Percentiles rank a stretch among this genome's conserved stretches.
phyloP scores from a whole-genome alignment of 306 rosid genomes.

The Trifolium repens region DNA sequence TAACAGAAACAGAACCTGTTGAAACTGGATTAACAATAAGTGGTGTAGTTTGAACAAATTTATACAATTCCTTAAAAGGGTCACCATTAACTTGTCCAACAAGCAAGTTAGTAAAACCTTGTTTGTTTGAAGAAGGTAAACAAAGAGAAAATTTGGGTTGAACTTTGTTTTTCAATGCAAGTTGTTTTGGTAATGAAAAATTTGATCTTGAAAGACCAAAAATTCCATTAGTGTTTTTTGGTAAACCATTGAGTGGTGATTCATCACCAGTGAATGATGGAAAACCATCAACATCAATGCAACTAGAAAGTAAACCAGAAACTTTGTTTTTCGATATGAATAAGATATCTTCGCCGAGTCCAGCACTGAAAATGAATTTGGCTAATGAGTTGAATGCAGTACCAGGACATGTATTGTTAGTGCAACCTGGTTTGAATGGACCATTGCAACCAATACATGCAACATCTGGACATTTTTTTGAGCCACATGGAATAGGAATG shows the following conservation, averaged over 20 bases:
- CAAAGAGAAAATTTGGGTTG: slow-evolving; percentile 13
- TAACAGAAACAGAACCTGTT: not conserved
- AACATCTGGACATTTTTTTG: slow-evolving; percentile 35
- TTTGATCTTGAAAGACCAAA: slow-evolving; percentile 24
- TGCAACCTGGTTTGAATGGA: slow-evolving; percentile 53
- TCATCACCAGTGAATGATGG: not conserved
- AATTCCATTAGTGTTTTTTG: slow-evolving; percentile 33
- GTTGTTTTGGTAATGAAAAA: slow-evolving; percentile 6
- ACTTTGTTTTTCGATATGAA: slow-evolving; percentile 7
- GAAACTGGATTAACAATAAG: slow-evolving; percentile 8
- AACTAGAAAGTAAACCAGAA: slow-evolving; percentile 26
- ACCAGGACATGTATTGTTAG: slow-evolving; percentile 42
- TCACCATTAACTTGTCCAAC: slow-evolving; percentile 18
- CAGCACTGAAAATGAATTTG: not conserved
- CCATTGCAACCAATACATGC: slow-evolving; percentile 40
- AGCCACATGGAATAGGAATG: slow-evolving; percentile 20
- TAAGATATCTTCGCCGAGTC: slow-evolving; percentile 32
- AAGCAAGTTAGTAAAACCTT: slow-evolving; percentile 29
- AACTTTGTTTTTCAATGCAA: slow-evolving; percentile 4
- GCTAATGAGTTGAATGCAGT: slow-evolving; percentile 14
- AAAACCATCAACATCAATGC: slow-evolving; percentile 12
- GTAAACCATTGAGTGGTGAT: slow-evolving; percentile 38
- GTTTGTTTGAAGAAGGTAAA: slow-evolving; percentile 23
- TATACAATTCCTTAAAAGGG: not conserved
- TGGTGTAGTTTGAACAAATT: slow-evolving; percentile 35